These are phyloP conservation scores for Apodospora peruviana DNA, from an alignment of 495 filamentous ascomycete species.

Conservation along the genomic window DNA sequence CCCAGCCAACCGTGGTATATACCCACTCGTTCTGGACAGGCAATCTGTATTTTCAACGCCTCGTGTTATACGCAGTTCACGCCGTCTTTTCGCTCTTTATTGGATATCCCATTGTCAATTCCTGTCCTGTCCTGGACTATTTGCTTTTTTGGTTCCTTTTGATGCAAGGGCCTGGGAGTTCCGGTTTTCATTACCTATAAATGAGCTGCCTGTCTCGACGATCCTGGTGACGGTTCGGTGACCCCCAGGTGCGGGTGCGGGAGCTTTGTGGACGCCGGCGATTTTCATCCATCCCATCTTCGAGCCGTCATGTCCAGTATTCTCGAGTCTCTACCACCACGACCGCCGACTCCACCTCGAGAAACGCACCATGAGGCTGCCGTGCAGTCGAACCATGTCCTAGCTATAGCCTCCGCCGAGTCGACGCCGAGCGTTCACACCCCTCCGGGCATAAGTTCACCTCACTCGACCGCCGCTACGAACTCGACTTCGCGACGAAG, in stretches of 20 bases:
- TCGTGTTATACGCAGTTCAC: background rate
- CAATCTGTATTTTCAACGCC: background rate
- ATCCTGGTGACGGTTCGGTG: constrained; percentile 13
- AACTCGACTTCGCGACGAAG: constrained; percentile 47
- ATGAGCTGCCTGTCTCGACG: constrained; percentile 5
- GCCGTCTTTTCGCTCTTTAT: background rate
- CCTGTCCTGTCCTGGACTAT: too few species aligned
- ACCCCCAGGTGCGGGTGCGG: background rate
- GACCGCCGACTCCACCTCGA: constrained; percentile 53
- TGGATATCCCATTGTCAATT: background rate
- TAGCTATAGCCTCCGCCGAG: constrained; percentile 25
- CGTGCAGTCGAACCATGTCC: constrained; percentile 10
- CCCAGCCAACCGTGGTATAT: background rate
- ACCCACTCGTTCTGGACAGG: background rate
- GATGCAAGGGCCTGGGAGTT: background rate
- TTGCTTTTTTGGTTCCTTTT: constrained; percentile 2
- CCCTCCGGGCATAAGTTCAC: constrained; percentile 41
- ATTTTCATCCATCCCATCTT: constrained; percentile 3
- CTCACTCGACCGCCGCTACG: constrained; percentile 52
- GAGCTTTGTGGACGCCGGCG: too few species aligned
- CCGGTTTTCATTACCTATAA: constrained; percentile 1
- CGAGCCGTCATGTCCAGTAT: constrained; percentile 26
- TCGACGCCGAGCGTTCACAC: constrained; percentile 37
- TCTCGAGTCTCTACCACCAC: constrained; percentile 38
- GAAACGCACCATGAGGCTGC: constrained; percentile 36